These are phyloP conservation scores for Euptelea pleiosperma DNA, from an alignment of 164 flowering plant species.

Conservation along the genomic window DNA sequence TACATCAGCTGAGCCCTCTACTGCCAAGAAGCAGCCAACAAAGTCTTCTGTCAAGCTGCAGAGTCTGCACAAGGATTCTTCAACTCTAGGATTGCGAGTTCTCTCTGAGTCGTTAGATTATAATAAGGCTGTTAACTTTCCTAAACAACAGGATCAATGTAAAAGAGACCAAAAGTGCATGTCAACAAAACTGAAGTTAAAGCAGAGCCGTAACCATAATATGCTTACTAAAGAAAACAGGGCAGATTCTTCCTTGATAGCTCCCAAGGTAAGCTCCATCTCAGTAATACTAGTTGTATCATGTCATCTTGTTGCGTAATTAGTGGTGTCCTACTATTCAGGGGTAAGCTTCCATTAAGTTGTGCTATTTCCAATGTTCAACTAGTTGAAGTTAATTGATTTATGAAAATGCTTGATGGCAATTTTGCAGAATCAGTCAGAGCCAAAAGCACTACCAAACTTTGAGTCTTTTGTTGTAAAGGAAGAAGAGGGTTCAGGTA, in stretches of 20 bases:
- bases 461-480: conserved; percentile 58
- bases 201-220: conserved; percentile 18
- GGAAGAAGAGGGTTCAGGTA: conserved; percentile 75
- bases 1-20: conserved; percentile 12
- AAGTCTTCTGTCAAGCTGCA: conserved; percentile 15
- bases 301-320: background rate
- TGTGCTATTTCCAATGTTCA: background rate
- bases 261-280: conserved; percentile 26
- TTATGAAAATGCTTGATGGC: conserved; percentile 10
- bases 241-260: conserved; percentile 11
- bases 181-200: conserved; percentile 27
- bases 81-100: conserved; percentile 7
- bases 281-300: conserved; percentile 1
- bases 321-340: background rate
- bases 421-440: conserved; percentile 36
- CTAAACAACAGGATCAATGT: conserved; percentile 16
- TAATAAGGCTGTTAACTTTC: conserved; percentile 15
- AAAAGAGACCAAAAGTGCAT: conserved; percentile 13
- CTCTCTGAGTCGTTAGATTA: conserved; percentile 11
- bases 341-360: background rate
- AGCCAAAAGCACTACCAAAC: conserved; percentile 39
- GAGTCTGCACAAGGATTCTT: conserved; percentile 7
- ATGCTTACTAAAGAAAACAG: conserved; percentile 21
- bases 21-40: conserved; percentile 11
- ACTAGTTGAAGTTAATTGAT: background rate